phyloP scores from a whole-genome alignment of 1,284 basidiomycete species.

The Leccinum angustisporum region DNA sequence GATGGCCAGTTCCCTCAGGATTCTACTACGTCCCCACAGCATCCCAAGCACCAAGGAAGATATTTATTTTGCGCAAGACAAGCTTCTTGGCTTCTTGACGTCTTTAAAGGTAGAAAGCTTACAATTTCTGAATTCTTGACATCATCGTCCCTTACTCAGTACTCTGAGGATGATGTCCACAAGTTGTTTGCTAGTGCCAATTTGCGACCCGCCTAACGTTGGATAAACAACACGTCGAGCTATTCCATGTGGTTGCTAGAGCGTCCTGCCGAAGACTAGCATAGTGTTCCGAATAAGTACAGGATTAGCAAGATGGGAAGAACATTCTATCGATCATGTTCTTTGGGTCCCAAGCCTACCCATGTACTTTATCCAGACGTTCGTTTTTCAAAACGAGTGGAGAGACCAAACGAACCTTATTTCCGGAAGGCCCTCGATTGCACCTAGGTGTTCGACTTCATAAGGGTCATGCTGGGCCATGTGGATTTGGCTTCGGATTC shows the following conservation, averaged over 20 bases:
- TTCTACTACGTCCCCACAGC: too few relatives aligned
- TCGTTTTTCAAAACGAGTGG: background rate
- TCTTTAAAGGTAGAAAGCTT: too few relatives aligned
- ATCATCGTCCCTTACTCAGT: too few relatives aligned
- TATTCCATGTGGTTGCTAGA: constrained; percentile 94
- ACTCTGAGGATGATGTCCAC: constrained; percentile 73
- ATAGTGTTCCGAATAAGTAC: constrained; percentile 44
- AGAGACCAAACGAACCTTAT: constrained; percentile 40
- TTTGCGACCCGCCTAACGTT: constrained; percentile 84
- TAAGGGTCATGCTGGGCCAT: background rate
- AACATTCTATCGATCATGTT: constrained; percentile 80
- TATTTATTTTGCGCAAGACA: too few relatives aligned
- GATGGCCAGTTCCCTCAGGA: too few relatives aligned
- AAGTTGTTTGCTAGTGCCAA: constrained; percentile 77
- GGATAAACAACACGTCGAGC: constrained; percentile 72
- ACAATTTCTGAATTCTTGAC: too few relatives aligned
- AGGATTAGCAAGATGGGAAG: constrained; percentile 87
- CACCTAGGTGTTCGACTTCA: background rate
- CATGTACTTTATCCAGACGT: too few relatives aligned
- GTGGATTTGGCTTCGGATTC: too few relatives aligned
- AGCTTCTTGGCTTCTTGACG: too few relatives aligned
- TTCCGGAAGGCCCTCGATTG: constrained; percentile 67
- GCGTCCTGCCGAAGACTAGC: constrained; percentile 43
- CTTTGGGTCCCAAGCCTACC: constrained; percentile 89
- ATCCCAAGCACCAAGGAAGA: too few relatives aligned